Evolutionary conservation across 176 grass and related monocot genomes (phyloP).

Genomic region (Avena atlantica): DNA sequence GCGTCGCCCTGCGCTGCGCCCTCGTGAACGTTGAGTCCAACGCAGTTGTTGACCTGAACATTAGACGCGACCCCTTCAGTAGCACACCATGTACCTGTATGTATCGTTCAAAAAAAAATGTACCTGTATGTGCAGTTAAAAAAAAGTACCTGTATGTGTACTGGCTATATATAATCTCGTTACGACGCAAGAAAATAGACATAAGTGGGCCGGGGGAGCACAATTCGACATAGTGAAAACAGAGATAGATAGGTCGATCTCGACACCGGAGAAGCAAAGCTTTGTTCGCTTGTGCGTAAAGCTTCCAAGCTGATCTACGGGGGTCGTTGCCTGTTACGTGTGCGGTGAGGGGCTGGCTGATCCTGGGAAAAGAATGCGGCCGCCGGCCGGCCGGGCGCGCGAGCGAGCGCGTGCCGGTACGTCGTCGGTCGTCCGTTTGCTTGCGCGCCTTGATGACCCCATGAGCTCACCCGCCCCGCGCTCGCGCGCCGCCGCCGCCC

Average conservation of each 20-base stretch:
- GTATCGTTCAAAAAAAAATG: no score
- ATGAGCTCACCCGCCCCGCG: not conserved
- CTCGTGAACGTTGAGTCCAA: no score
- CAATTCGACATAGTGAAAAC: not conserved
- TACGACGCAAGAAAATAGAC: no score
- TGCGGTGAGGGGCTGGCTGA: not conserved
- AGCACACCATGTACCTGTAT: no score
- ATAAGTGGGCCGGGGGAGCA: no score
- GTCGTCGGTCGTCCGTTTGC: slow-evolving; percentile 18
- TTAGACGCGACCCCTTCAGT: no score
- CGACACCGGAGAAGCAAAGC: not conserved
- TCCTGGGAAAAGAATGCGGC: slow-evolving; percentile 12
- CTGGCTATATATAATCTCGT: no score
- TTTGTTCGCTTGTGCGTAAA: not conserved
- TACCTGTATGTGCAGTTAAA: no score
- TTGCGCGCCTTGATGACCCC: slow-evolving; percentile 35
- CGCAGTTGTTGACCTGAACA: no score
- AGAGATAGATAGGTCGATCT: not conserved
- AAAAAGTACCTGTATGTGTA: no score
- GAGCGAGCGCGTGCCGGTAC: not conserved
- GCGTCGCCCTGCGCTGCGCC: no score
- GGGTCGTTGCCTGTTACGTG: slow-evolving; percentile 22
- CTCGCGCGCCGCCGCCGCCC: not conserved
- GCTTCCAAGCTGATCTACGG: not conserved
- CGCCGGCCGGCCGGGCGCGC: not conserved